Evolutionary conservation across 2,329 filamentous ascomycete species (phyloP), one percentile per base, ranked within the genome.

Genomic region (Colletotrichum melonis): DNA sequence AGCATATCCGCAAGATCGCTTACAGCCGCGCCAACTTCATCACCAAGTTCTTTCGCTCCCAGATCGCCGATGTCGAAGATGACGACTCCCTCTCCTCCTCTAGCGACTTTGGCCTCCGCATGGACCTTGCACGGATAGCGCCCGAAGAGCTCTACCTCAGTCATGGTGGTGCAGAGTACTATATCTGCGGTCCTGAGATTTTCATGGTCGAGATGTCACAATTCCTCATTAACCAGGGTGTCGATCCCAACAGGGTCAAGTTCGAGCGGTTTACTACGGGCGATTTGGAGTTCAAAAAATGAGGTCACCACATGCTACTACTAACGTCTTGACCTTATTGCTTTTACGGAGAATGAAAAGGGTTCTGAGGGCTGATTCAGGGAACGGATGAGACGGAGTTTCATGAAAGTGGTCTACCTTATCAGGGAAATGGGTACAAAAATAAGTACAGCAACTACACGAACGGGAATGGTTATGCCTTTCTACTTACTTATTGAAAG

Each of bases 151-250:
- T 90, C 38, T 86, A 83, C 75, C 81, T 90, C 3, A 75, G 78
- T 66, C 83, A 87, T 75, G 79, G 81, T 46, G 81, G 83, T 14
- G 82, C 88, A 4, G 87, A 89, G 79, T 90, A 89, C 77, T 89
- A 83, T 75, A 84, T 90, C 63, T 90, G 88, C 73, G 88, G 88
- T 0, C 87, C 88, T 0, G 87, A 89, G 79, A 82, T 85, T 73
- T 89, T 90, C 75, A 89, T 89, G 87, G 75, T 84, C 2, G 86
- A 89, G 77, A 86, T 88, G 80, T 81, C 82, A 2, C 80, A 81
- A 65, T 86, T 83, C 59, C 79, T 88, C 63, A 79, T 82, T 67
- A 75, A 80, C 12, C 80, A 84, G 64, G 83, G 85, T 35, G 83
- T 88, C 2, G 78, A 79, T 22, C 73, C 79, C 3, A 69, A 75